A percentile compares a stretch with the other conserved stretches of the same genome.
Conservation (phyloP, 495 filamentous ascomycete species). For the Aspergillus funiculosus region DNA sequence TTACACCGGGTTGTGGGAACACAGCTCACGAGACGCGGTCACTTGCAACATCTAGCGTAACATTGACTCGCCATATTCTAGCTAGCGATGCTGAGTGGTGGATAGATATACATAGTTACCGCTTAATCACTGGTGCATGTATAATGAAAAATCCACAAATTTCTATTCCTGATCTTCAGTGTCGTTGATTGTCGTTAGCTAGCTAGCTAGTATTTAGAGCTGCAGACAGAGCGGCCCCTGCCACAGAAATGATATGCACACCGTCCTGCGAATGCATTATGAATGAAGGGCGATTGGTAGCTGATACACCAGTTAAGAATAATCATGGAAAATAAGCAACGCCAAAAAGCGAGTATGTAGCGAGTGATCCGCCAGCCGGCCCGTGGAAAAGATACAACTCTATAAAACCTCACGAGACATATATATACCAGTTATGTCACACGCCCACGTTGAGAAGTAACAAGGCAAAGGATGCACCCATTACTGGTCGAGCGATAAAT, state of each 20-base stretch:
- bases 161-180: background rate
- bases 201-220: constrained; percentile 14
- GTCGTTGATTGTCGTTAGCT: background rate
- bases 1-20: no score
- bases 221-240: constrained; percentile 1
- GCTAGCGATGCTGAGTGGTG: no score
- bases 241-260: constrained; percentile 6
- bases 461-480: constrained; percentile 51
- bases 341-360: constrained; percentile 1
- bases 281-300: background rate
- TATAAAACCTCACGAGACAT: constrained; percentile 1
- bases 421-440: constrained; percentile 1
- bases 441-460: constrained; percentile 25
- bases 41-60: no score
- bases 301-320: constrained; percentile 5
- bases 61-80: no score
- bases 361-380: constrained; percentile 3
- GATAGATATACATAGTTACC: no score
- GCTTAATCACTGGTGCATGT: background rate
- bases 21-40: no score
- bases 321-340: constrained; percentile 8
- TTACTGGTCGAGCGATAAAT: constrained; percentile 51
- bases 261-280: constrained; percentile 5
- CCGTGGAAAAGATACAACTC: background rate
- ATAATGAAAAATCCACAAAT: background rate